A percentile compares a stretch with the other conserved stretches of the same genome.
Conservation (phyloP, 306 rosid species). For the Crotalaria pallida region DNA sequence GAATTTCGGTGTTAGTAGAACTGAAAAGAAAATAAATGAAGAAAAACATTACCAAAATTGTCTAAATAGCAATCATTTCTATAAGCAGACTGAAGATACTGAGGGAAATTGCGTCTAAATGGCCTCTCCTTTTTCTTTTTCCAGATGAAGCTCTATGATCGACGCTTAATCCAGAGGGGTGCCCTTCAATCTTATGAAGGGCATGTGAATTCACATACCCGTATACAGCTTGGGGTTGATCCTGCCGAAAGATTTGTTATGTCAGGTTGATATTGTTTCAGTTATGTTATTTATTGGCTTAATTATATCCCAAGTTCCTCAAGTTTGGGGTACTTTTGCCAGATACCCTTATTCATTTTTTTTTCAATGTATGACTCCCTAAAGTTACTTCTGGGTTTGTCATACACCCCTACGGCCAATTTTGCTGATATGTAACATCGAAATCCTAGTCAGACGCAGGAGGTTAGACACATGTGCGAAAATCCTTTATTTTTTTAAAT, state of each 20-base stretch:
- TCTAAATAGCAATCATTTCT: conserved; percentile 4
- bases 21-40: neutral
- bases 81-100: neutral
- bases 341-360: too few relatives aligned
- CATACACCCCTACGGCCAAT: too few relatives aligned
- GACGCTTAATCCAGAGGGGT: conserved; percentile 71
- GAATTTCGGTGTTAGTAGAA: neutral
- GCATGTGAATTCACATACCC: conserved; percentile 73
- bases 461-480: too few relatives aligned
- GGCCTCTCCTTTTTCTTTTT: conserved; percentile 17
- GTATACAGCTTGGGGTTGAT: conserved; percentile 68
- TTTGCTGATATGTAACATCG: too few relatives aligned
- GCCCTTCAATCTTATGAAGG: conserved; percentile 80
- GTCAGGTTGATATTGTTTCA: conserved; percentile 54
- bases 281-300: conserved; percentile 4
- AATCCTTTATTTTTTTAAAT: too few relatives aligned
- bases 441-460: too few relatives aligned
- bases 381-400: too few relatives aligned
- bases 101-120: neutral
- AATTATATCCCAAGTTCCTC: too few relatives aligned
- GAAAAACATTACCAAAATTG: neutral
- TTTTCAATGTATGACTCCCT: too few relatives aligned
- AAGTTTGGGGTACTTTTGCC: too few relatives aligned
- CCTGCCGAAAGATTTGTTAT: conserved; percentile 71
- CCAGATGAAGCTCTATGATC: conserved; percentile 75